Conservation (phyloP, 140 eudicot genomes). For the Bidens hawaiensis region DNA sequence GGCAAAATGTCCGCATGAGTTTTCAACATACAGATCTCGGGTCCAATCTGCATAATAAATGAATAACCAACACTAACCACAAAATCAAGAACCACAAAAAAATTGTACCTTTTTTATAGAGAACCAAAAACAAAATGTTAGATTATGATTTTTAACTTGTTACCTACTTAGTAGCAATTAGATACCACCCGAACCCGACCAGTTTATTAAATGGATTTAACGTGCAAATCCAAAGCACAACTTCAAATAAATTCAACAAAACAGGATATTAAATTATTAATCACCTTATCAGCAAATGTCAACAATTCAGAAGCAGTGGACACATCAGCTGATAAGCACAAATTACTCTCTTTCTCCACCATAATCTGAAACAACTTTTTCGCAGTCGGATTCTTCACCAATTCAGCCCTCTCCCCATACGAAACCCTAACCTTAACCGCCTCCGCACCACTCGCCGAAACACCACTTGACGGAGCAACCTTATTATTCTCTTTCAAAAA, state of each 20-base stretch:
- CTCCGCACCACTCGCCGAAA: neutral
- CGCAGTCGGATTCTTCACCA: constrained; percentile 77
- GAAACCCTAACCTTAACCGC: constrained; percentile 31
- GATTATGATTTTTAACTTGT: too few species aligned
- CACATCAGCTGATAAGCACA: constrained; percentile 94
- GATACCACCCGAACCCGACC: too few species aligned
- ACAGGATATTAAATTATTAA: neutral
- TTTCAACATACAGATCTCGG: constrained; percentile 81
- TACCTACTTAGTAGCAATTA: too few species aligned
- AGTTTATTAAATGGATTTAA: too few species aligned
- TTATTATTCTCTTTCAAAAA: constrained; percentile 72
- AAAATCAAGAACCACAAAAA: too few species aligned
- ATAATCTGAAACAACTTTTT: constrained; percentile 76
- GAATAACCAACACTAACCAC: neutral
- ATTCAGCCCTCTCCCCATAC: constrained; percentile 63
- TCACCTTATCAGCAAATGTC: constrained; percentile 81
- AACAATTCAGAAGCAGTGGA: constrained; percentile 79
- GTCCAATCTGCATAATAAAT: constrained; percentile 72
- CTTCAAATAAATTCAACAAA: too few species aligned
- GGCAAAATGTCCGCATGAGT: constrained; percentile 92
- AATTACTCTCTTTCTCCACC: constrained; percentile 67
- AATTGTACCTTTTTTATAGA: too few species aligned
- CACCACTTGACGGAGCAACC: neutral
- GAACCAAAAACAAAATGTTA: too few species aligned
- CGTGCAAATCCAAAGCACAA: too few species aligned